These are phyloP conservation scores for Colletotrichum lentis DNA, from an alignment of 2,329 filamentous ascomycete genomes.

Conservation along the genomic window DNA sequence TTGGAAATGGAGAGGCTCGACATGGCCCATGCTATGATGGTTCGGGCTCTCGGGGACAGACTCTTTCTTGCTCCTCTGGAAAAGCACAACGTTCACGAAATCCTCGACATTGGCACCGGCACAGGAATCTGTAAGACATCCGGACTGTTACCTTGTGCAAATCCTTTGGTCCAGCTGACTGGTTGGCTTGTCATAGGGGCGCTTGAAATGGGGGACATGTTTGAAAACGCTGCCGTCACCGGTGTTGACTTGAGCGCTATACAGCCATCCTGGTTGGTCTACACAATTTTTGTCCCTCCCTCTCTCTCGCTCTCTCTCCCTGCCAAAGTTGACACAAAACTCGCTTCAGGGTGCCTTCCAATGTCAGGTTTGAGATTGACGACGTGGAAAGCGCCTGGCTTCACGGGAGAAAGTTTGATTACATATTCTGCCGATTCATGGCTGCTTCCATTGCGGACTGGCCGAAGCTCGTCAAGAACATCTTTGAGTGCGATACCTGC, in stretches of 20 bases:
- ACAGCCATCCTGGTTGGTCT: conserved; percentile 19
- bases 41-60: conserved; percentile 11
- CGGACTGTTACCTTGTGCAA: too few relatives aligned
- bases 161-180: neutral
- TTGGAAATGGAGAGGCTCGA: neutral
- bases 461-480: conserved; percentile 16
- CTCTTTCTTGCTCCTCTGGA: conserved; percentile 10
- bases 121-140: neutral
- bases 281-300: too few relatives aligned
- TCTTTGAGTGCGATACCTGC: conserved; percentile 4
- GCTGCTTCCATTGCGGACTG: conserved; percentile 15
- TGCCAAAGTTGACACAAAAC: too few relatives aligned
- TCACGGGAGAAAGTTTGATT: conserved; percentile 46
- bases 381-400: conserved; percentile 64
- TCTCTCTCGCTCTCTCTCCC: too few relatives aligned
- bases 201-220: neutral
- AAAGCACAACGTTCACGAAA: conserved; percentile 41
- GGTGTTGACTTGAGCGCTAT: conserved; percentile 26
- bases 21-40: neutral
- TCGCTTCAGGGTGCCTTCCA: conserved; percentile 60
- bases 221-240: too few relatives aligned
- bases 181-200: neutral
- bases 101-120: conserved; percentile 65
- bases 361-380: conserved; percentile 71
- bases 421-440: conserved; percentile 43